Percentiles rank a stretch among this genome's conserved stretches.
Conservation (phyloP, 768 basidiomycete genomes). For the Mycena floridula region DNA sequence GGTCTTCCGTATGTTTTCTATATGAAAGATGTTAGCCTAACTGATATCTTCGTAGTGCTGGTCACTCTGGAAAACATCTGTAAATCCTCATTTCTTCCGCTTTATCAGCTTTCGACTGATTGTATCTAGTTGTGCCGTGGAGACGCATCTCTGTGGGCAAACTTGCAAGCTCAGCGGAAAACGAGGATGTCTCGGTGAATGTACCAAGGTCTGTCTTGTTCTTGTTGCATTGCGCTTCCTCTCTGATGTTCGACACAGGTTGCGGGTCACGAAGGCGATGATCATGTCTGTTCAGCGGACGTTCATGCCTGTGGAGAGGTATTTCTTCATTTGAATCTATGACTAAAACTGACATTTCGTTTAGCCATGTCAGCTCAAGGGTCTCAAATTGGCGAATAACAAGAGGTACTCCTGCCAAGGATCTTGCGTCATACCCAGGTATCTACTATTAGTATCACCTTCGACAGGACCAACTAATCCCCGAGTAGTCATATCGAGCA, state of each 20-base stretch:
- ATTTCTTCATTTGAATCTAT: not conserved
- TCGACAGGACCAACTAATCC: not conserved
- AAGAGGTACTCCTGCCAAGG: slow-evolving; percentile 33
- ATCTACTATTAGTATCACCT: not conserved
- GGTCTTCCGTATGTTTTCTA: slow-evolving; percentile 36
- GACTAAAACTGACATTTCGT: slow-evolving; percentile 4
- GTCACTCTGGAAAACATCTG: slow-evolving; percentile 52
- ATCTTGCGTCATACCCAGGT: slow-evolving; percentile 39
- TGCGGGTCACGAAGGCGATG: slow-evolving; percentile 37
- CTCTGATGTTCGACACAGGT: slow-evolving; percentile 24
- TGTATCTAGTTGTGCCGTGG: slow-evolving; percentile 50
- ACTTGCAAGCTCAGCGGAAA: slow-evolving; percentile 38
- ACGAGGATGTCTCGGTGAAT: slow-evolving; percentile 45
- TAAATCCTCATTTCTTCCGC: slow-evolving; percentile 17
- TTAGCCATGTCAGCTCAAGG: slow-evolving; percentile 37
- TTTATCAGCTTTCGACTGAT: not conserved
- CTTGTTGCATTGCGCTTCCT: not conserved
- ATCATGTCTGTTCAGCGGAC: slow-evolving; percentile 47
- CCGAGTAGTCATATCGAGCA: slow-evolving; percentile 37
- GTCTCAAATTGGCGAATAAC: slow-evolving; percentile 21
- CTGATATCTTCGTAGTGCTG: slow-evolving; percentile 37
- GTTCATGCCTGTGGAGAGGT: slow-evolving; percentile 54
- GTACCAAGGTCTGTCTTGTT: slow-evolving; percentile 37
- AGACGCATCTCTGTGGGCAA: slow-evolving; percentile 48
- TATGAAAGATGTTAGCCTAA: not conserved